phyloP scores from a whole-genome alignment of 768 basidiomycete genomes.

The Paxillus ammoniavirescens region DNA sequence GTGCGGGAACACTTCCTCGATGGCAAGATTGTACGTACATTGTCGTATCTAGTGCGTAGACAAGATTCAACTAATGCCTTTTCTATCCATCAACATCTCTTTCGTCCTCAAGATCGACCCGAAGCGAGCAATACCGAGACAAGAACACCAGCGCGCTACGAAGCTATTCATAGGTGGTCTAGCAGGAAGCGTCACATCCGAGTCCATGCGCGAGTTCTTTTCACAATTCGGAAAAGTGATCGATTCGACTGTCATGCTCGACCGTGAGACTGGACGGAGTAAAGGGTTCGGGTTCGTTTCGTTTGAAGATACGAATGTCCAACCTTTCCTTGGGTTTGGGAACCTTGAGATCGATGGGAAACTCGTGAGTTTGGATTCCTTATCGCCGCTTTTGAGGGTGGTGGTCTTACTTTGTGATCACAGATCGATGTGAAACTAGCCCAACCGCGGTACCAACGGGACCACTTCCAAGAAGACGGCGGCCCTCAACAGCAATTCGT shows the following conservation, averaged over 20 bases:
- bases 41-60: conserved; percentile 21
- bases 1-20: conserved; percentile 92
- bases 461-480: conserved; percentile 54
- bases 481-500: conserved; percentile 21
- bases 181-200: conserved; percentile 87
- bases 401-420: not conserved
- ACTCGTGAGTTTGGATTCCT: conserved; percentile 55
- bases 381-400: not conserved
- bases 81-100: not conserved
- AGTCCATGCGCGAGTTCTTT: conserved; percentile 92
- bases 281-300: conserved; percentile 99
- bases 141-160: conserved; percentile 90
- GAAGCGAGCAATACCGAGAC: conserved; percentile 96
- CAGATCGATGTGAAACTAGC: conserved; percentile 98
- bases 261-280: conserved; percentile 90
- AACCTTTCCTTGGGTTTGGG: conserved; percentile 84
- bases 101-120: conserved; percentile 83
- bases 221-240: conserved; percentile 93
- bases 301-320: conserved; percentile 88
- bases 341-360: conserved; percentile 95
- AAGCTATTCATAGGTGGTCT: conserved; percentile 97
- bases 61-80: conserved; percentile 17
- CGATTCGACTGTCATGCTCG: conserved; percentile 98
- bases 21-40: conserved; percentile 85
- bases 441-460: conserved; percentile 83